Conservation (phyloP, 805 yeast genomes). For the Kurtzmaniella fragi region DNA sequence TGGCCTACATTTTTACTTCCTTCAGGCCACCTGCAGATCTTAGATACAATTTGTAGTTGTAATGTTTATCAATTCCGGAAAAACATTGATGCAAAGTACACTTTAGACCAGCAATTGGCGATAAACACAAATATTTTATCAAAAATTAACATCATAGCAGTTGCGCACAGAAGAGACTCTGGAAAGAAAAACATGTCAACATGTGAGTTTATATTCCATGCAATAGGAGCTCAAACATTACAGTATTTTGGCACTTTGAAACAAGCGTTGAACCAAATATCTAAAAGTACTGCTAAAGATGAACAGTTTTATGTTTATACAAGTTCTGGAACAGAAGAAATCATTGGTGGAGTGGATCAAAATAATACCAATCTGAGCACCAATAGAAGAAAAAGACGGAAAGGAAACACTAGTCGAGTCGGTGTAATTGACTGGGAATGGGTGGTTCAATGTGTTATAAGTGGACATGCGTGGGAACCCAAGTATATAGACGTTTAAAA, state of each 20-base stretch:
- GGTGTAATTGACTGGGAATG: conserved; percentile 56
- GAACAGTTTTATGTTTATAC: too few species aligned
- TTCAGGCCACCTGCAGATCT: conserved; percentile 58
- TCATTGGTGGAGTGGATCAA: neutral
- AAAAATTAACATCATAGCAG: conserved; percentile 30
- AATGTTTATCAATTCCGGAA: conserved; percentile 42
- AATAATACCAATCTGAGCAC: conserved; percentile 4
- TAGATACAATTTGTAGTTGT: conserved; percentile 42
- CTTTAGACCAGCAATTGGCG: conserved; percentile 36
- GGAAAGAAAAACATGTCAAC: conserved; percentile 24
- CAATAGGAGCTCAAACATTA: conserved; percentile 38
- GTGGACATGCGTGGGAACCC: conserved; percentile 28
- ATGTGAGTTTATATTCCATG: conserved; percentile 40
- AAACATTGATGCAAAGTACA: conserved; percentile 25
- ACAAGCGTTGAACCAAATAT: neutral
- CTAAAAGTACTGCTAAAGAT: too few species aligned
- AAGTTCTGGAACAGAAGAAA: neutral
- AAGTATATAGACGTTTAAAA: conserved; percentile 1
- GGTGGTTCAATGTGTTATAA: conserved; percentile 59
- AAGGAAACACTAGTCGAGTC: conserved; percentile 4
- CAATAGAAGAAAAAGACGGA: neutral
- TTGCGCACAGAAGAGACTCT: conserved; percentile 14
- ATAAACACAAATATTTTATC: conserved; percentile 34
- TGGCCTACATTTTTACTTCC: conserved; percentile 62
- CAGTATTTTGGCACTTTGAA: conserved; percentile 4